Base-by-base conservation (phyloP, 768 basidiomycete genomes). In the Trametes villosa region DNA sequence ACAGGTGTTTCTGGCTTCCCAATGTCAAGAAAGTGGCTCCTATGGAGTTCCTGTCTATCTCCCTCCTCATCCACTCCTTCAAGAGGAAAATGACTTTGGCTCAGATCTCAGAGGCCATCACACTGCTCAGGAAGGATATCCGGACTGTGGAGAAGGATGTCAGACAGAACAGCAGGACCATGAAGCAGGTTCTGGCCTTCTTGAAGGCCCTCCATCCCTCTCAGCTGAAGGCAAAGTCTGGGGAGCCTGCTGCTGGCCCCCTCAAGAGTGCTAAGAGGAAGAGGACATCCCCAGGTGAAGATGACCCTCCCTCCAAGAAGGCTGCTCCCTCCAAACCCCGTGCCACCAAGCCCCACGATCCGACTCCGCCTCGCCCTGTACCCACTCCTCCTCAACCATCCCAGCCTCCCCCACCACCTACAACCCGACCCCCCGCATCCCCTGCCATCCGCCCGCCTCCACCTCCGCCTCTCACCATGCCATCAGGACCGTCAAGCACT, bases 1-100 rank as follows among this genome's bases (percentile, higher is more conserved):
- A 66, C n/a, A 55, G 65, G 9, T 59, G 74, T 22, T 81, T 87
- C 68, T 59, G 69, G 74, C 70, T 71, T 62, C 70, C 36, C 29
- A 57, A 62, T 6, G 44, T 56, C 40, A 73, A 76, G 63, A 86
- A 85, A 38, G 77, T 91, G 1, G 79, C 89, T 0, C 91, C 91
- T 0, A 76, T 90, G 40, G 91, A 92, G 70, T 84, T 92, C 62
- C 77, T 89, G 47, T 74, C 81, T 63, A 80, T 83, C 48, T 77
- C 76, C 22, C 65, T 88, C 4, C 71, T 91, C 22, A 80, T 91
- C 17, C 78, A 79, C 13, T 70, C 77, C n/a, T 76, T 81, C 54
- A 84, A 79, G 71, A 72, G 76, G 15, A 68, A 52, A 12, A 64
- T 82, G 57, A 68, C 75, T 2, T 40, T 76, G 61, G 62, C 61